Percentiles rank a stretch among this genome's conserved stretches.
Conservation (phyloP, 345 rosid species). For the Camelina laxa region DNA sequence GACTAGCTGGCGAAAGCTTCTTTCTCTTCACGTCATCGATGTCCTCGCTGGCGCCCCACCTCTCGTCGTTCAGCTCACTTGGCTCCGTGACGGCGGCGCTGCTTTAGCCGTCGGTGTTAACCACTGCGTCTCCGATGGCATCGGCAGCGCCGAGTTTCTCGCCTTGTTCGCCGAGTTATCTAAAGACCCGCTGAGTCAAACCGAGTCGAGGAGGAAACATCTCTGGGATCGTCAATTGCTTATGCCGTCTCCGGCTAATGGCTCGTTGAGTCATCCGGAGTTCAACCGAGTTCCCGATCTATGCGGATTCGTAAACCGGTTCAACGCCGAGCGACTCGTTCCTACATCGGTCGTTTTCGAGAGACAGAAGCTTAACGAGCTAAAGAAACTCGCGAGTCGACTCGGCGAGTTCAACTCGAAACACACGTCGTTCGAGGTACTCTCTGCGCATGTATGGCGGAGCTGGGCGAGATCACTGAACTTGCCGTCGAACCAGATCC, state of each 20-base stretch:
- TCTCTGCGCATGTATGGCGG: slow-evolving; percentile 85
- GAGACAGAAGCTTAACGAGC: slow-evolving; percentile 51
- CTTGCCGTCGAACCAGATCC: slow-evolving; percentile 63
- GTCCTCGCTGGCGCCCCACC: slow-evolving; percentile 79
- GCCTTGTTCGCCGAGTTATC: slow-evolving; percentile 64
- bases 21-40: slow-evolving; percentile 64
- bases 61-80: slow-evolving; percentile 81
- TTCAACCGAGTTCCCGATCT: slow-evolving; percentile 64
- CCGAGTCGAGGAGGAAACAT: slow-evolving; percentile 47
- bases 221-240: slow-evolving; percentile 82
- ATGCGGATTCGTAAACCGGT: slow-evolving; percentile 65
- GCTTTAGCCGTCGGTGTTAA: slow-evolving; percentile 71
- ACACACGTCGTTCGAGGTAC: slow-evolving; percentile 75
- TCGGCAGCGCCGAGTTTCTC: slow-evolving; percentile 78
- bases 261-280: slow-evolving; percentile 57
- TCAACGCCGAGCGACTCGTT: slow-evolving; percentile 55
- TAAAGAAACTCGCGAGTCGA: slow-evolving; percentile 56
- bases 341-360: slow-evolving; percentile 69
- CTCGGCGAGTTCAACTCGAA: slow-evolving; percentile 33
- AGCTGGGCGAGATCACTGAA: slow-evolving; percentile 81
- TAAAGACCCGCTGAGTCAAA: slow-evolving; percentile 24
- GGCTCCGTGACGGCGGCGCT: slow-evolving; percentile 79
- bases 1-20: slow-evolving; percentile 70
- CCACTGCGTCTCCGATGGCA: slow-evolving; percentile 78
- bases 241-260: slow-evolving; percentile 43